These are phyloP conservation scores for Dactylellina sp. DNA, from an alignment of 2,329 filamentous ascomycete genomes.

Conservation along the genomic window DNA sequence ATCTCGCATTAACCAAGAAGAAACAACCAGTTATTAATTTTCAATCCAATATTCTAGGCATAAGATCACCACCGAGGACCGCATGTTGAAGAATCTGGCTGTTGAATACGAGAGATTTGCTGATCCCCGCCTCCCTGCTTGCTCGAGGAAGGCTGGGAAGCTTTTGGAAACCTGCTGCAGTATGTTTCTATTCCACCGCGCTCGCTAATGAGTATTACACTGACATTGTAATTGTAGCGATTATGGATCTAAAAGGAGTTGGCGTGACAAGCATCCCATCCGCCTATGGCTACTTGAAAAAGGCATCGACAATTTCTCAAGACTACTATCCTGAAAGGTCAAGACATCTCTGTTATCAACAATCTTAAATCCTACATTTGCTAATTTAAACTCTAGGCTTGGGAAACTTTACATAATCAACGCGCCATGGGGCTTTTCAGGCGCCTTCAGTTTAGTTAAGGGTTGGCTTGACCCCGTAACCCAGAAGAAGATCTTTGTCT, in stretches of 20 bases:
- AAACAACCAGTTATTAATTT: neutral
- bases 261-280: conserved; percentile 82
- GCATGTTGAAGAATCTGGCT: conserved; percentile 96
- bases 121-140: conserved; percentile 92
- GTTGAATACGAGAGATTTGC: conserved; percentile 97
- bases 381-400: conserved; percentile 65
- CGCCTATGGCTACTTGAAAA: conserved; percentile 87
- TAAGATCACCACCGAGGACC: conserved; percentile 90
- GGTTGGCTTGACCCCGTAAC: conserved; percentile 97
- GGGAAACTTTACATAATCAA: conserved; percentile 98
- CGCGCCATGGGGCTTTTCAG: conserved; percentile 92
- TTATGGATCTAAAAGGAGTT: conserved; percentile 98
- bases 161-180: conserved; percentile 97
- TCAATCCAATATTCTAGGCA: conserved; percentile 19
- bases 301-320: conserved; percentile 89
- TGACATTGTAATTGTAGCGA: conserved; percentile 64
- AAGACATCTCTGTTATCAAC: neutral
- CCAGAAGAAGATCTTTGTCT: conserved; percentile 89
- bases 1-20: neutral
- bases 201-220: neutral
- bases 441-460: conserved; percentile 87
- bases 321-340: conserved; percentile 97
- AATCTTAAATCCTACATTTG: neutral
- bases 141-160: conserved; percentile 88
- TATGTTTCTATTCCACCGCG: conserved; percentile 1